Base-by-base conservation (phyloP, 495 filamentous ascomycete species). In the Aspergillus kassunensis region DNA sequence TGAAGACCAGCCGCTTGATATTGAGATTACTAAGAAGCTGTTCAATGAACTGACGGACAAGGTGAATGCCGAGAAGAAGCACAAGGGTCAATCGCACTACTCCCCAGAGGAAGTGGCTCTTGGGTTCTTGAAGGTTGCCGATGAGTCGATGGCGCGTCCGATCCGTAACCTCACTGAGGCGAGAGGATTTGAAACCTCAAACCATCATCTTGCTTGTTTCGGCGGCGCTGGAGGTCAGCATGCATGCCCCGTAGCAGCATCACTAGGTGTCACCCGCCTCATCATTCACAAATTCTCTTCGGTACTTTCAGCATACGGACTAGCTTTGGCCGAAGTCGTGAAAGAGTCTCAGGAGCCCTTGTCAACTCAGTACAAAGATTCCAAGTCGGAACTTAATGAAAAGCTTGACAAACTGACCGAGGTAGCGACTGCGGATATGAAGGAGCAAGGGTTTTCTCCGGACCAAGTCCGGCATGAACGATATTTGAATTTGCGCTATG, bases 1-100 rank as follows among this genome's bases (percentile, higher is more conserved):
- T 33, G 93, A 98, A 63, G 76, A 97, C 53, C 86, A 96, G 64
- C 87, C 84, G 0, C 68, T 98, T 10, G 93, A 98, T 62, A 75
- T 79, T 10, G 79, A 86, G 49, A 87, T 87, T 0, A 95, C 89
- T 44, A 77, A 85, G 56, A 85, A 82, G 59, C 74, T 88, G 5
- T 89, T 98, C 56, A 70, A 84, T 41, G 84, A 92, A 50, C 71
- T 97, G 27, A 84, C 91, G 0, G 78, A 87, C 8, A 77, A 87
- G 50, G 86, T 97, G 57, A 91, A 53, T 23, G 24, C 24, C 1
- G 51, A 53, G 16, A 30, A 40, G 19, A 53, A 20, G 15, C 31
- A 40, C 16, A 59, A 84, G 40, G 76, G 57, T 12, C 72, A 87
- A 16, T 83, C 87, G 53, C 77, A 82, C 44, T 91, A 95, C 80